A percentile compares a stretch with the other conserved stretches of the same genome.
Evolutionary conservation across 73 alveolate genomes (phyloP).

Genomic region (Stentor roeselii): DNA sequence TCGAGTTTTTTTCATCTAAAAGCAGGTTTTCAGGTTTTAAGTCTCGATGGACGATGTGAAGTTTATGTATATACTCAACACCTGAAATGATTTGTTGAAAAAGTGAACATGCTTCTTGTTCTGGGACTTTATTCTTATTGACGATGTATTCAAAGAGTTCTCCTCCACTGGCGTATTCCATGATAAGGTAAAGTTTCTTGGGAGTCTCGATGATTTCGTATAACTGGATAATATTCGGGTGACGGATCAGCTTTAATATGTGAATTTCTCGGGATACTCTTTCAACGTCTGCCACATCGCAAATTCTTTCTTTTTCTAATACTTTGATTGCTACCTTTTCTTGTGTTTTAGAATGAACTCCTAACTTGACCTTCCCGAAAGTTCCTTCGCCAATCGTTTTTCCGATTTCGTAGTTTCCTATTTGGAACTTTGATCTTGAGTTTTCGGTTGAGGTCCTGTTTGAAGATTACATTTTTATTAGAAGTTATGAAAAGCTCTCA

Average conservation of each 20-base stretch:
- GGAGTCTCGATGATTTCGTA: constrained; percentile 85
- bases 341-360: constrained; percentile 15
- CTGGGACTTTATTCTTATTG: constrained; percentile 52
- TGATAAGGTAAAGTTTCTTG: constrained; percentile 67
- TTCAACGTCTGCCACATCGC: constrained; percentile 73
- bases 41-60: constrained; percentile 63
- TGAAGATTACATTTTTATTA: too few species aligned
- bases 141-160: constrained; percentile 78
- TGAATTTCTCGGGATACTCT: constrained; percentile 77
- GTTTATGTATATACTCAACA: constrained; percentile 53
- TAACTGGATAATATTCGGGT: constrained; percentile 64
- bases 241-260: too few species aligned
- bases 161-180: constrained; percentile 84
- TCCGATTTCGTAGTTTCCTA: constrained; percentile 1
- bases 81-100: constrained; percentile 76
- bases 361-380: constrained; percentile 51
- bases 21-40: too few species aligned
- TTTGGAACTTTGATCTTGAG: too few species aligned
- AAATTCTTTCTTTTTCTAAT: constrained; percentile 35
- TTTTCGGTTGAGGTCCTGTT: too few species aligned
- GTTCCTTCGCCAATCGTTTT: constrained; percentile 45
- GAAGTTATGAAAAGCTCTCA: too few species aligned
- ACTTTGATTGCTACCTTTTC: constrained; percentile 44
- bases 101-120: constrained; percentile 68
- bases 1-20: constrained; percentile 44